Evolutionary conservation across 352 stramenopile species (phyloP).

Genomic region (Paralagenidium karlingii): DNA sequence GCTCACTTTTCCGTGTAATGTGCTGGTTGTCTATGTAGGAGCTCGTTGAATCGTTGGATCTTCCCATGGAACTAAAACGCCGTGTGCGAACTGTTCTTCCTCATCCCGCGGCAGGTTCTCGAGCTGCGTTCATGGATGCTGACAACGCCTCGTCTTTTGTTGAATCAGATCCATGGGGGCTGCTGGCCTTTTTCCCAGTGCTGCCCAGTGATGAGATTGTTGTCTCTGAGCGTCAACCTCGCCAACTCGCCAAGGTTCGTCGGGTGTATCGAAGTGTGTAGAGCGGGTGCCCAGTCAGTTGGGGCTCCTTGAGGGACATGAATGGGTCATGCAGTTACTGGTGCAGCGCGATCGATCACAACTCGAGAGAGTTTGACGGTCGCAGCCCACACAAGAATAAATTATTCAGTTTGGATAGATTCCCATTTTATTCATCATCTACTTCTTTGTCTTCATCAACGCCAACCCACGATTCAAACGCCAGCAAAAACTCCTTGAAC

Average conservation of each 20-base stretch:
- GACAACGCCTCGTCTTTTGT: slow-evolving; percentile 11
- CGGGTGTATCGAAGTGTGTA: slow-evolving; percentile 62
- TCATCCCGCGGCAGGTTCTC: slow-evolving; percentile 19
- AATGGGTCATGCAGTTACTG: no score
- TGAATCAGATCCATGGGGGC: slow-evolving; percentile 58
- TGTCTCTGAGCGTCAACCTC: no score
- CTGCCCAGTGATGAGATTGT: slow-evolving; percentile 56
- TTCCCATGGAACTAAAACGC: slow-evolving; percentile 39
- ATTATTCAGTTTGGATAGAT: background rate
- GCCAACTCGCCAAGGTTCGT: slow-evolving; percentile 36
- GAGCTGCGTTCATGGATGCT: slow-evolving; percentile 11
- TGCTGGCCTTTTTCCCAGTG: slow-evolving; percentile 55
- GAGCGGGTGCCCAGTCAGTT: slow-evolving; percentile 1
- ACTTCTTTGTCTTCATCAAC: slow-evolving; percentile 51
- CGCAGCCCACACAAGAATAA: background rate
- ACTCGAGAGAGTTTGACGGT: background rate
- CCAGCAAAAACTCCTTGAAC: slow-evolving; percentile 84
- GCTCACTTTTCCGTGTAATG: background rate
- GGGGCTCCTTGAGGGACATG: no score
- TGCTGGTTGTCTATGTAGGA: slow-evolving; percentile 27
- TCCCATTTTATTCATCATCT: slow-evolving; percentile 1
- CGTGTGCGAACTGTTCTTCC: slow-evolving; percentile 65
- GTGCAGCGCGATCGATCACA: no score
- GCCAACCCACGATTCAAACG: slow-evolving; percentile 79
- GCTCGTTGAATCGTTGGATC: slow-evolving; percentile 43